Evolutionary conservation across 306 rosid species (phyloP).

Genomic region (Betula pendula): DNA sequence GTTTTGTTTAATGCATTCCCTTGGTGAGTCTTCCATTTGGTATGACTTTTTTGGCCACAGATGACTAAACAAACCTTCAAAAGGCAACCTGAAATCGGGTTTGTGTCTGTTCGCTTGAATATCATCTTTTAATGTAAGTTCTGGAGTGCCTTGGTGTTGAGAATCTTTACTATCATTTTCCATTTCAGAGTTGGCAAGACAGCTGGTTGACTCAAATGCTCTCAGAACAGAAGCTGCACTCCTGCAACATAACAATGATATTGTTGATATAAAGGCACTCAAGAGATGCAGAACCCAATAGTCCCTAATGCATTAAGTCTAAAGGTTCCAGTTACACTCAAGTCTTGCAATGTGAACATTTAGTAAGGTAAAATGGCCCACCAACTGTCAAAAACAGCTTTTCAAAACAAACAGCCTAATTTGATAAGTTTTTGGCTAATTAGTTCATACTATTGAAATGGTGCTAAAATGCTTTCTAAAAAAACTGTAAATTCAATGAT

Average conservation of each 20-base stretch:
- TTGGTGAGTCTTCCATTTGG: slow-evolving; percentile 34
- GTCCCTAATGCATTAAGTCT: background rate
- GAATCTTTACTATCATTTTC: slow-evolving; percentile 36
- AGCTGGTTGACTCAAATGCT: slow-evolving; percentile 44
- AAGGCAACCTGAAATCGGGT: slow-evolving; percentile 47
- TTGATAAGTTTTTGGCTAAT: background rate
- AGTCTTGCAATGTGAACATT: background rate
- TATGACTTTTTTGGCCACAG: slow-evolving; percentile 37
- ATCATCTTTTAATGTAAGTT: slow-evolving; percentile 34
- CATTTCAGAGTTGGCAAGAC: slow-evolving; percentile 38
- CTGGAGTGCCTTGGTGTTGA: slow-evolving; percentile 35
- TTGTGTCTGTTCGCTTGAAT: slow-evolving; percentile 27
- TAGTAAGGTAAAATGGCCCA: background rate
- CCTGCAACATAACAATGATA: slow-evolving; percentile 51
- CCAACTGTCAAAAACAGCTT: background rate
- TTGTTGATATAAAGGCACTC: slow-evolving; percentile 11
- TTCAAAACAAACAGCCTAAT: background rate
- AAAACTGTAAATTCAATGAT: background rate
- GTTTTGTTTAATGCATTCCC: slow-evolving; percentile 40
- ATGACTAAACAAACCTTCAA: slow-evolving; percentile 54
- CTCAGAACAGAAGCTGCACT: slow-evolving; percentile 75
- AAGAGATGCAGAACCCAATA: background rate
- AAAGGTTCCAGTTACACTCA: background rate
- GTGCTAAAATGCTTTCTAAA: background rate
- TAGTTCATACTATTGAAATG: background rate